Conservation (phyloP, 768 basidiomycete species). For the Clitopilus hobsonii region DNA sequence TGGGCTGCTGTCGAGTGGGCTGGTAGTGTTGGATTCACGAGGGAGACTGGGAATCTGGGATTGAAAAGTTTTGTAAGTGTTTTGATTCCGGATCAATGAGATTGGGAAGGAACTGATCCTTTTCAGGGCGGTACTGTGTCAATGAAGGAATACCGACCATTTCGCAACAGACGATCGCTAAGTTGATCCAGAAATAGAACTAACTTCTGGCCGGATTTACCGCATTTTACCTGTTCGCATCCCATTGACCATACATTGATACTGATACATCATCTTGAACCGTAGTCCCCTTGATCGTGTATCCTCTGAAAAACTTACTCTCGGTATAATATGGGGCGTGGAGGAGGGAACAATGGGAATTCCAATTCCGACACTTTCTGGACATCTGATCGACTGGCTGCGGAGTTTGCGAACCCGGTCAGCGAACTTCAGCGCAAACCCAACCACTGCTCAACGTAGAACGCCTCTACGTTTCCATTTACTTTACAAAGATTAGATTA, state of each 20-base stretch:
- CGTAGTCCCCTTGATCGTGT: too few species aligned
- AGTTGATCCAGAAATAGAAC: conserved; percentile 82
- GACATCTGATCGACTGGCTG: too few species aligned
- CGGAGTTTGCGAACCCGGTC: too few species aligned
- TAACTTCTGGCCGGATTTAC: conserved; percentile 35
- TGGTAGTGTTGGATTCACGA: conserved; percentile 88
- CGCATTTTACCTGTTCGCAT: neutral
- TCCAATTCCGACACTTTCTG: too few species aligned
- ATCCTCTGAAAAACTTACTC: too few species aligned
- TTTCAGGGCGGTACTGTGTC: conserved; percentile 76
- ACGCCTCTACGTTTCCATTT: too few species aligned
- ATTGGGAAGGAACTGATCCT: neutral
- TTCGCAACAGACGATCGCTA: conserved; percentile 94
- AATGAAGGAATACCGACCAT: conserved; percentile 98
- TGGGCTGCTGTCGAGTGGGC: conserved; percentile 95
- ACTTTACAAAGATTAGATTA: too few species aligned
- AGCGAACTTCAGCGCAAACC: too few species aligned
- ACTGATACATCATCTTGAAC: neutral
- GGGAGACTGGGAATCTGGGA: conserved; percentile 92
- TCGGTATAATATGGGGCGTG: too few species aligned
- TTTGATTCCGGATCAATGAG: neutral
- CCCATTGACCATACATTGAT: too few species aligned
- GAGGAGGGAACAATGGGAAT: too few species aligned
- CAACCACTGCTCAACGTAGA: too few species aligned
- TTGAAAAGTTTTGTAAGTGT: conserved; percentile 88